Base-by-base conservation (phyloP, 75 land plant species). In the Pseudotsuga menziesii region DNA sequence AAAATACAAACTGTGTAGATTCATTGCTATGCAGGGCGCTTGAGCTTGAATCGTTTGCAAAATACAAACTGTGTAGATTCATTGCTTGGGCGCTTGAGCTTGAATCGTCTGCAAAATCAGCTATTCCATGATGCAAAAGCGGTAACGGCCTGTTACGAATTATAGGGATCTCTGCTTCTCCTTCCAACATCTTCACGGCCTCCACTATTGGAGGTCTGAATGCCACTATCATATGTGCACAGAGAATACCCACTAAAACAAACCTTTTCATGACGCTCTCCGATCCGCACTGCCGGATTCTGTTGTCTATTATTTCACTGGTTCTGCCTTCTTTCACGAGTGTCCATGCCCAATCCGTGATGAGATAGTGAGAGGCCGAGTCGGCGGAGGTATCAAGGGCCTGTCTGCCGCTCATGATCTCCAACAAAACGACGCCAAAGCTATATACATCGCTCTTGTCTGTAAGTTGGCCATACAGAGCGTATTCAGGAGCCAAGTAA, bases 291-390 rank as follows among this genome's bases (percentile, higher is more conserved):
- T 61, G 15, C 29, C 85, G 61, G 6, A 83, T 77, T 56, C 25
- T 56, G 20, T 55, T 35, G 57, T 80, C 82, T 14, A 83, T 73
- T 36, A 83, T 56, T n/a, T 80, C 82, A 36, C 48, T 55, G n/a
- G 56, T 26, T 56, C 70, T 80, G 61, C 79, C 82, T 25, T 75
- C 78, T 64, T 83, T 83, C 11, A 80, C 82, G 56, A 80, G 36
- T 59, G 6, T 29, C 85, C 85, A 83, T 3, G 85, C 85, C 85
- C 85, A 83, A 57, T 83, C 85, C 20, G 78, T 72, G 16, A 83
- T 61, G 64, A 76, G 69, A 25, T 57, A 57, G 2, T 6, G 17
- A 57, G 58, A 57, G 58, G 58, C 13, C 58, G 3, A 14, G 3
- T 57, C 17, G 3, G 58, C 58, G 9, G 78, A 25, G 16, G 82